Evolutionary conservation across 805 yeast species (phyloP).

Genomic region (Ogataea zsoltii): DNA sequence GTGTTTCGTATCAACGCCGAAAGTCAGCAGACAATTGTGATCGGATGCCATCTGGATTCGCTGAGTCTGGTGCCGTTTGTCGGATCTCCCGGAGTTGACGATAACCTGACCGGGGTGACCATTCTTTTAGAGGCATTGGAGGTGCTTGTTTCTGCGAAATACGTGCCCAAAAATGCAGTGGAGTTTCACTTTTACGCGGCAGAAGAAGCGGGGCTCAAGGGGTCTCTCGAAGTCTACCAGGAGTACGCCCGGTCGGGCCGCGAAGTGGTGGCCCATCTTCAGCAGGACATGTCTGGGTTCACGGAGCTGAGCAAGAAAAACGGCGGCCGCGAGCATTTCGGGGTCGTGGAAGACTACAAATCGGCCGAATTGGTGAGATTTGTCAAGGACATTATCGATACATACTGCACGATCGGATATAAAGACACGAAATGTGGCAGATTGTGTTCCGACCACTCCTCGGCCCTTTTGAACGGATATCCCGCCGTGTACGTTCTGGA

Average conservation of each 20-base stretch:
- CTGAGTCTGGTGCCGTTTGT: slow-evolving; percentile 64
- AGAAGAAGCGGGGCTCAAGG: slow-evolving; percentile 89
- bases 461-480: slow-evolving; percentile 79
- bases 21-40: slow-evolving; percentile 49
- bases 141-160: slow-evolving; percentile 43
- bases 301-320: slow-evolving; percentile 49
- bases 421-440: slow-evolving; percentile 83
- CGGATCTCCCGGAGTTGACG: slow-evolving; percentile 94
- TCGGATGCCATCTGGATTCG: slow-evolving; percentile 92
- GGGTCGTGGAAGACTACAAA: slow-evolving; percentile 76
- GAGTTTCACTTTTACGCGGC: slow-evolving; percentile 96
- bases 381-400: slow-evolving; percentile 57
- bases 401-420: slow-evolving; percentile 67
- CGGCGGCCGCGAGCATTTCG: slow-evolving; percentile 65
- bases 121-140: slow-evolving; percentile 77
- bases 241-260: slow-evolving; percentile 45
- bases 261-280: slow-evolving; percentile 78
- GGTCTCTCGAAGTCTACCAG: slow-evolving; percentile 77
- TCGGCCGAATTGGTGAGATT: slow-evolving; percentile 55
- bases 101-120: slow-evolving; percentile 86
- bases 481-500: slow-evolving; percentile 86
- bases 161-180: slow-evolving; percentile 50
- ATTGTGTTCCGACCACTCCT: slow-evolving; percentile 91
- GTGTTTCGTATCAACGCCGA: slow-evolving; percentile 56
- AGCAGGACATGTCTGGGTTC: slow-evolving; percentile 94